phyloP scores from a whole-genome alignment of 2,329 filamentous ascomycete species.

The Coniella lustricola region DNA sequence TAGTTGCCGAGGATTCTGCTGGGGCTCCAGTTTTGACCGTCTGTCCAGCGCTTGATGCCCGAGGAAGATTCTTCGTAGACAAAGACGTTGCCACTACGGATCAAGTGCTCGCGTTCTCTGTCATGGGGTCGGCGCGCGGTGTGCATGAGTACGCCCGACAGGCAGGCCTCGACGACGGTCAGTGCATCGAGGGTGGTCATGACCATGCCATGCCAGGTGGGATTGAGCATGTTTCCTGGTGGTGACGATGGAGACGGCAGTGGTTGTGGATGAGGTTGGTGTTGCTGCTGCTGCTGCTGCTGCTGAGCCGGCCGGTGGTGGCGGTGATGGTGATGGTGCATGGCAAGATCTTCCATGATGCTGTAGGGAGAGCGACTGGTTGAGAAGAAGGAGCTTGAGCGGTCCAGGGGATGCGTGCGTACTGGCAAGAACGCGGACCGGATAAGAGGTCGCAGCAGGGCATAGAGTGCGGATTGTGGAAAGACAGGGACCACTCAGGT shows the following conservation, averaged over 20 bases:
- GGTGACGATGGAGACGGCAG: constrained; percentile 39
- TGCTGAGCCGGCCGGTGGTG: too few species aligned
- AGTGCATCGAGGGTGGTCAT: constrained; percentile 68
- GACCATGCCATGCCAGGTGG: constrained; percentile 60
- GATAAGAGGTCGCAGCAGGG: constrained; percentile 2
- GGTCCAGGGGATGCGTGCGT: neutral
- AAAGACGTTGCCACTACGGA: constrained; percentile 79
- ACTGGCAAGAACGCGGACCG: constrained; percentile 1
- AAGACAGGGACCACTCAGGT: neutral
- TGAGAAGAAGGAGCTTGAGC: constrained; percentile 4
- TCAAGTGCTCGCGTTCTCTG: constrained; percentile 67
- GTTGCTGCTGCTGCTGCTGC: constrained; percentile 13
- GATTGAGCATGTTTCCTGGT: constrained; percentile 8
- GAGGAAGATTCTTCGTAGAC: constrained; percentile 89
- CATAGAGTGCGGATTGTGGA: neutral
- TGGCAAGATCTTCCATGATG: constrained; percentile 2
- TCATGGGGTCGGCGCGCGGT: constrained; percentile 82
- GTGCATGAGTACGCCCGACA: constrained; percentile 63
- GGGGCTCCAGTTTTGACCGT: constrained; percentile 85
- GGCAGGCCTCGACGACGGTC: constrained; percentile 71
- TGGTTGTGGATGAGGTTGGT: constrained; percentile 18
- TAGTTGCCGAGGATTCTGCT: constrained; percentile 81
- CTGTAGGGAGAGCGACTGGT: constrained; percentile 7
- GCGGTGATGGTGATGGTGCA: neutral
- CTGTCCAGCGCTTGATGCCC: constrained; percentile 91